Evolutionary conservation across 1,284 basidiomycete species (phyloP), one percentile per base, ranked within the genome.

Genomic region (Puccinia hordei): DNA sequence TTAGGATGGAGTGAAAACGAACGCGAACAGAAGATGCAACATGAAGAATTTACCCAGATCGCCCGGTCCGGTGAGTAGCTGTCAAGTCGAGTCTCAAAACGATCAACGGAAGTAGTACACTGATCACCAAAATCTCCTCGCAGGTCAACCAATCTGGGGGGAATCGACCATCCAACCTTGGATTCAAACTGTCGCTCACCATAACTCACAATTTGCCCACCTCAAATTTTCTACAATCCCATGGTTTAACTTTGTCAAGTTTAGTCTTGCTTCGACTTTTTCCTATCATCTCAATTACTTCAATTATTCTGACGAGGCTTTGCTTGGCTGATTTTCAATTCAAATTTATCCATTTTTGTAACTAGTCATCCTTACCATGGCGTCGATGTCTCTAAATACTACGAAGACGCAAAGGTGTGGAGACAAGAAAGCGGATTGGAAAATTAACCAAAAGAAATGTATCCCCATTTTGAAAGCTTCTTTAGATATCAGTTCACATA

Each of bases 1-100:
- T 95, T 93, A 93, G 96, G 96, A 73, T 95, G 93, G 92, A 88
- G 89, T 30, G 96, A 98, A 88, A 99, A 99, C 88, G 90, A 84
- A 33, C 66, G 66, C n/a, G 77, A 79, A 51, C 51, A 72, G 57
- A 61, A 59, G 38, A 68, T 79, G 53, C 77, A 79, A 49, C 63
- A 79, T 49, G 53, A 59, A 35, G 66, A 79, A 71, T 83, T 84
- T 46, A 81, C 83, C 0, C 53, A 77, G 38, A 84, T 84, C 15
- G 82, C 82, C 22, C 83, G 84, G 69, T 81, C 82, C 1, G 81
- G 77, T 66, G 27, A 75, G 77, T 35, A n/a, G 57, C 68, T 24
- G 9, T 33, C 65, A 90, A 82, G 88, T 89, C 27, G 95, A 98
- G 85, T 89, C 91, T 83, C 89, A 89, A 81, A 88, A 88, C 86